phyloP scores from a whole-genome alignment of 352 stramenopile species.

The Phytophthora ramorum region DNA sequence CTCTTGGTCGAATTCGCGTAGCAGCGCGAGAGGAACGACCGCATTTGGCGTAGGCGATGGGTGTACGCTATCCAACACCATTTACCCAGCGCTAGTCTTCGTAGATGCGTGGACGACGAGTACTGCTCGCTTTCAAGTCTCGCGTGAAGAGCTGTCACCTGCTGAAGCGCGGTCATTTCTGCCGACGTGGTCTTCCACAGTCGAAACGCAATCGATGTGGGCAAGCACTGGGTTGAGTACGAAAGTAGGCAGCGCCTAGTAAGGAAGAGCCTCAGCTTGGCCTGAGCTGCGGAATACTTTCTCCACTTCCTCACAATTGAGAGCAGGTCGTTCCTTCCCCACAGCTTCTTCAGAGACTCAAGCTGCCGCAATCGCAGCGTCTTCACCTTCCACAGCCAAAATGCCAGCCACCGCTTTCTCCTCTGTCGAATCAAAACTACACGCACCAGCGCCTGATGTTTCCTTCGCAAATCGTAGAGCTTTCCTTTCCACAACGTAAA shows the following conservation, averaged over 20 bases:
- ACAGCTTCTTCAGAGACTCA: conserved; percentile 18
- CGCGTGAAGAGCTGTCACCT: conserved; percentile 14
- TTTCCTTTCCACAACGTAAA: conserved; percentile 41
- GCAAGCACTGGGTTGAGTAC: conserved; percentile 1
- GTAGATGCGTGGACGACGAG: conserved; percentile 17
- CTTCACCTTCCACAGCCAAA: conserved; percentile 42
- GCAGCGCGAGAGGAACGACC: conserved; percentile 44
- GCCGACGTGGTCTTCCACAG: conserved; percentile 27
- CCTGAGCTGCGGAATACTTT: conserved; percentile 16
- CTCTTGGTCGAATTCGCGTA: conserved; percentile 20
- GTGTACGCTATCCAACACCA: conserved; percentile 67
- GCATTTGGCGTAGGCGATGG: conserved; percentile 36
- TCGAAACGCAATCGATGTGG: conserved; percentile 27
- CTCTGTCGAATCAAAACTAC: conserved; percentile 25
- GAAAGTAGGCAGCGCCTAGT: conserved; percentile 28
- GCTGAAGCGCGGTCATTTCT: conserved; percentile 18
- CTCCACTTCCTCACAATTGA: conserved; percentile 23
- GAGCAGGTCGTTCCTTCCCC: conserved; percentile 4
- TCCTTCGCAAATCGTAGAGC: background rate
- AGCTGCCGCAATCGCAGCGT: conserved; percentile 17
- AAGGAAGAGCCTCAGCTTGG: conserved; percentile 29
- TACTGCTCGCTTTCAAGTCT: conserved; percentile 26
- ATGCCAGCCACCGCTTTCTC: conserved; percentile 22
- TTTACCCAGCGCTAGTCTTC: conserved; percentile 37
- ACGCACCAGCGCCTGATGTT: conserved; percentile 10